A percentile compares a stretch with the other conserved stretches of the same genome.
Conservation (phyloP, 495 filamentous ascomycete genomes). For the Umbilicaria muhlenbergii region DNA sequence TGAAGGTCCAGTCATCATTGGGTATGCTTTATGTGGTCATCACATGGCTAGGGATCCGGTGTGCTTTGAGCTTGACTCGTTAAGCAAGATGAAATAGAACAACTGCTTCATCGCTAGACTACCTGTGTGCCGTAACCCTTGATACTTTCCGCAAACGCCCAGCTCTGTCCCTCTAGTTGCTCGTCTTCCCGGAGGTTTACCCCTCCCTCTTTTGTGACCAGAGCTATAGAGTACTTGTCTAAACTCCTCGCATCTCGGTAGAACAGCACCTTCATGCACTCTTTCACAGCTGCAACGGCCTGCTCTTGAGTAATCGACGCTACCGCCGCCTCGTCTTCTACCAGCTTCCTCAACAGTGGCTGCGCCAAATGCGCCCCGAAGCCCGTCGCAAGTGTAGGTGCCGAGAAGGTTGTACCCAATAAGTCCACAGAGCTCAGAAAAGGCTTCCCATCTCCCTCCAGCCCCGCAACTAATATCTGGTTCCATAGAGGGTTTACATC, state of each 20-base stretch:
- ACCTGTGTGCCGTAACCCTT: constrained; percentile 60
- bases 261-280: constrained; percentile 96
- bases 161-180: constrained; percentile 71
- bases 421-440: constrained; percentile 86
- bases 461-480: constrained; percentile 72
- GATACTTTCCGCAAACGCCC: constrained; percentile 88
- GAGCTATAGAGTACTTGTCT: constrained; percentile 80
- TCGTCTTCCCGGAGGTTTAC: constrained; percentile 73
- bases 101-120: constrained; percentile 22
- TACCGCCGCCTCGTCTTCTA: constrained; percentile 65
- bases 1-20: too few relatives aligned
- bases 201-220: constrained; percentile 64
- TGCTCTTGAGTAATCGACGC: constrained; percentile 53
- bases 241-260: constrained; percentile 90
- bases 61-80: too few relatives aligned
- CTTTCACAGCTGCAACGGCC: constrained; percentile 64
- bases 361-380: constrained; percentile 88
- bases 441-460: constrained; percentile 64
- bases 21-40: too few relatives aligned
- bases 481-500: constrained; percentile 99
- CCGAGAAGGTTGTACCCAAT: constrained; percentile 77
- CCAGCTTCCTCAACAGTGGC: constrained; percentile 69
- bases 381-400: constrained; percentile 79
- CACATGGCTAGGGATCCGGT: too few relatives aligned
- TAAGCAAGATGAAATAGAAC: background rate